Conservation (phyloP, 495 filamentous ascomycete genomes). For the Staphylotrichum longicolle region DNA sequence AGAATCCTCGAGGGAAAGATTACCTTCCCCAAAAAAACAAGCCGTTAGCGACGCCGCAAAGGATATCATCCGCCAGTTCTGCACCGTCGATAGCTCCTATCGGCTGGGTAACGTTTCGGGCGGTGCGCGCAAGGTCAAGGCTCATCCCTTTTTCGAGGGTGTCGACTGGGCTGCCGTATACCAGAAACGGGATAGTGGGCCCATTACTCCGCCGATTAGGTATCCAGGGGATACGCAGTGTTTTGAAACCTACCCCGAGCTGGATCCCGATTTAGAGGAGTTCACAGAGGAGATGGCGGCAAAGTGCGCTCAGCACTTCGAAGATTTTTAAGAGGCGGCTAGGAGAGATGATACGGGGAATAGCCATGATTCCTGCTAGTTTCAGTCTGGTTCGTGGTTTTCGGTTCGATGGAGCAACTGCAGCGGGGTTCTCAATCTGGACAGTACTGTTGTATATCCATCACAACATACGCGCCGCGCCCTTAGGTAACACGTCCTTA, state of each 20-base stretch:
- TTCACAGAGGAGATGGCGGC: constrained; percentile 71
- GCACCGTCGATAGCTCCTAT: constrained; percentile 83
- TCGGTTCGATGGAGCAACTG: too few species aligned
- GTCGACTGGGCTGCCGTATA: constrained; percentile 87
- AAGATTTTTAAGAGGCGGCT: constrained; percentile 61
- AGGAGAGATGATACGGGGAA: background rate
- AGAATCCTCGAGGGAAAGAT: constrained; percentile 70
- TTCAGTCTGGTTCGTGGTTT: too few species aligned
- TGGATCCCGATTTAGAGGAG: constrained; percentile 51
- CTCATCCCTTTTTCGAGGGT: constrained; percentile 79
- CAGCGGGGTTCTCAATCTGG: too few species aligned
- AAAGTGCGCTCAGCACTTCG: constrained; percentile 76
- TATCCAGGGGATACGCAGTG: constrained; percentile 82
- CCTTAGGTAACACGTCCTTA: too few species aligned
- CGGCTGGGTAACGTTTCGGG: constrained; percentile 85
- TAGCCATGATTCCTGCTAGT: too few species aligned
- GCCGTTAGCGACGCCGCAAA: constrained; percentile 70
- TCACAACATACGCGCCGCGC: too few species aligned
- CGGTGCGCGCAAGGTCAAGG: constrained; percentile 77
- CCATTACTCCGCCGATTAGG: constrained; percentile 79
- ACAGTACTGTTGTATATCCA: too few species aligned
- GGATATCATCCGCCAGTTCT: constrained; percentile 80
- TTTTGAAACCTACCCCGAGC: constrained; percentile 79
- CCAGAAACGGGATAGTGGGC: constrained; percentile 65
- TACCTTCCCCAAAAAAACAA: constrained; percentile 58